phyloP scores from a whole-genome alignment of 225 moss, liverwort and hornwort genomes.

The Thuidium tamariscinum region DNA sequence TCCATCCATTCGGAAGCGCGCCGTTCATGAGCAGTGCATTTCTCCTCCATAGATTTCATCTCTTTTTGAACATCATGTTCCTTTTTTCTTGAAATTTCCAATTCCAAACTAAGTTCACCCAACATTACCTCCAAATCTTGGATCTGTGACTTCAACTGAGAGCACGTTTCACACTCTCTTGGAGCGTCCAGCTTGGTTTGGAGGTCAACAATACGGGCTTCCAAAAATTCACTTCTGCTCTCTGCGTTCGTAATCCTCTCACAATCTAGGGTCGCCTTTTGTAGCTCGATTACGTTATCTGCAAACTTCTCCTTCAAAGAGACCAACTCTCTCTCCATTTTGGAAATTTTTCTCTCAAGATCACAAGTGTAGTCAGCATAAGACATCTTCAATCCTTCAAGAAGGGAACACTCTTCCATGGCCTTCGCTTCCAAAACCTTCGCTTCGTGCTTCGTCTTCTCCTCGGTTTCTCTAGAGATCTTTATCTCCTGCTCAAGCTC shows the following conservation, averaged over 20 bases:
- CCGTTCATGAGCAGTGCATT: slow-evolving; percentile 1
- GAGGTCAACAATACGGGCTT: not conserved
- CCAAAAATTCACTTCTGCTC: not conserved
- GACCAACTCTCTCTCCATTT: slow-evolving; percentile 9
- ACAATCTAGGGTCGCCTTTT: not conserved
- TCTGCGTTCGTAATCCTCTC: not conserved
- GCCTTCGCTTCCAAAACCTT: slow-evolving; percentile 15
- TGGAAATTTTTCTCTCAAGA: not conserved
- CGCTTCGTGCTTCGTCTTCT: slow-evolving; percentile 10
- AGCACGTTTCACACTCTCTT: not conserved
- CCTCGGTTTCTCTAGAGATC: not conserved
- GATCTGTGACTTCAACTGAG: slow-evolving; percentile 1
- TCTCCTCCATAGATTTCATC: not conserved
- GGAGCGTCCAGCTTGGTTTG: not conserved
- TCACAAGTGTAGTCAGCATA: slow-evolving; percentile 12
- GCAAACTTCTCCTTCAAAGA: slow-evolving; percentile 1
- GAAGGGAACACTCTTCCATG: slow-evolving; percentile 2
- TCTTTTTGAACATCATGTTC: not conserved
- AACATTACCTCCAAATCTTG: not conserved
- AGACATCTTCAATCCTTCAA: slow-evolving; percentile 15
- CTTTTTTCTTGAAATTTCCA: not conserved
- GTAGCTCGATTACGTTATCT: not conserved
- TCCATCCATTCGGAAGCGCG: slow-evolving; percentile 5
- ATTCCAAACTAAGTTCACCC: slow-evolving; percentile 11
- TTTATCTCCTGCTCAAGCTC: slow-evolving; percentile 2